Base-by-base conservation (phyloP, 176 grass and related monocot species). In the Eleusine indica region DNA sequence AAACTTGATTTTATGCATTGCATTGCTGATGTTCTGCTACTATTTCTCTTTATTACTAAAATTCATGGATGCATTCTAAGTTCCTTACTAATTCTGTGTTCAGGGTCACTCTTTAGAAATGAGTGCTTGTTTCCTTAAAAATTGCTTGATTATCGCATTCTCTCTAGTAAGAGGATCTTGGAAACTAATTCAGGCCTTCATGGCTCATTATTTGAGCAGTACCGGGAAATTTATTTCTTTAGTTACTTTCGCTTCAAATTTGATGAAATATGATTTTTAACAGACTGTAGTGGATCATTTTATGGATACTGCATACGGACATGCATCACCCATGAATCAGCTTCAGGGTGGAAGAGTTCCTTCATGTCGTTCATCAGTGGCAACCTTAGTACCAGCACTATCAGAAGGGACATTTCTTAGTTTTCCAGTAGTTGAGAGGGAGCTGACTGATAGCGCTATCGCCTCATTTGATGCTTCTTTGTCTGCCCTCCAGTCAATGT, bases 321-420 rank as follows among this genome's bases (percentile, higher is more conserved):
- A 37, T 71, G 77, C 78, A 85, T 66, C 82, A 78, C 48, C 49
- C 22, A 86, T 90, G 88, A 73, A 77, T 73, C 38, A 30, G 58
- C 61, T 86, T 82, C n/a, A 64, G 66, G 67, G 15, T 13, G 73
- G 73, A 72, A 81, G 76, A 86, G 73, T 78, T 73, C 29, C 78
- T 57, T 10, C 7, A 29, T 78, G 70, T 77, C 21, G 67, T 82
- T 82, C 88, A 47, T 40, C 83, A 60, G 38, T 72, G 48, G 40
- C 57, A 77, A 30, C 74, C 66, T 12, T 78, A 57, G 28, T 73
- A 58, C 83, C 44, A 73, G 72, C 73, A 67, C 37, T 71, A 43
- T 71, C 78, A 49, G 78, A 86, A 77, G 73, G 52, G 2, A 40
- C 39, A 78, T 39, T 48, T 78, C 73, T 73, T 67, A 86, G 17